Evolutionary conservation across 2,329 filamentous ascomycete species (phyloP), one percentile per base, ranked within the genome.

Genomic region (Calonectria pseudoreteaudii): DNA sequence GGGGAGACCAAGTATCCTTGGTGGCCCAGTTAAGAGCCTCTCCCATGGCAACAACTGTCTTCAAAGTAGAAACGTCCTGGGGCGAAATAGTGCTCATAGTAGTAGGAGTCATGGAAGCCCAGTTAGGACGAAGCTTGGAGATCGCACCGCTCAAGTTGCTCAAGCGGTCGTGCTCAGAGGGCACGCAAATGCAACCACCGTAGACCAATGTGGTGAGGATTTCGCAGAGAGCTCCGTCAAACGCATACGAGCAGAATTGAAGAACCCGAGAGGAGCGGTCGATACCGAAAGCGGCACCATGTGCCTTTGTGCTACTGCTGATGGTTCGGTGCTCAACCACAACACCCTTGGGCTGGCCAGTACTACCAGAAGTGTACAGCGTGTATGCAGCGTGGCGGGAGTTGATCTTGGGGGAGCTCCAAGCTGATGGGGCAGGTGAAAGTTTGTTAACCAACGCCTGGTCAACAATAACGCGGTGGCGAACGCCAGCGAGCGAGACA

Each of bases 1-100:
- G 56, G 16, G 56, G 56, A 20, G 56, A 62, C 56, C 56, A 62
- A 20, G 56, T 23, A 20, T 62, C 56, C 14, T 62, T 62, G 6
- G 56, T 62, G 4, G 56, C 56, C 56, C 56, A 62, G 56, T 62
- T 62, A 26, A 62, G 56, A 18, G 56, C 56, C 38, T 62, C 56
- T 28, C 56, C 56, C 56, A 62, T 62, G 5, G 56, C 56, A 28
- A 62, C 56, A 2, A 62, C 26, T 0, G 56, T 62, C 56, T 62
- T 62, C 16, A 62, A 26, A 13, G 56, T 41, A 41, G 56, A 62
- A 8, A 62, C 56, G 4, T 62, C 56, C 34, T 62, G 23, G 13
- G 56, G 56, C 9, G 34, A 38, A 20, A 62, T 23, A 5, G 56
- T 62, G 16, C 56, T 62, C 56, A 62, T 62, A 2, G 56, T 62